These are phyloP conservation scores for Capsicum pubescens DNA, from an alignment of 257 asterid genomes.

Conservation along the genomic window DNA sequence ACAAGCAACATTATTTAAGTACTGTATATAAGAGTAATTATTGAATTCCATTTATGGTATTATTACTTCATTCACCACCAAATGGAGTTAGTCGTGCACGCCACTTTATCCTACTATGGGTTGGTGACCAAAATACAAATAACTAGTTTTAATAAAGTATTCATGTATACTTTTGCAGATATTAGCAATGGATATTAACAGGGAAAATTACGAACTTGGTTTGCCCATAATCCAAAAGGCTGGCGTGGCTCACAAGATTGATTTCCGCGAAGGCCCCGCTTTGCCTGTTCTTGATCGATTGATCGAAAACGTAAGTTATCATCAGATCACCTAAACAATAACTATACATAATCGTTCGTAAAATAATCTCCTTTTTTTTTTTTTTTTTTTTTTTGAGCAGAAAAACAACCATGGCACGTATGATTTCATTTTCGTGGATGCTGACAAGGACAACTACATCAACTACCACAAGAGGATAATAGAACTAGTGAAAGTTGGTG, in stretches of 20 bases:
- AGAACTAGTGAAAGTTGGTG: constrained; percentile 80
- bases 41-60: neutral
- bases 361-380: no score
- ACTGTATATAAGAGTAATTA: no score
- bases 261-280: constrained; percentile 82
- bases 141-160: no score
- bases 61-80: neutral
- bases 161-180: constrained; percentile 50
- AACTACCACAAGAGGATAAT: constrained; percentile 83
- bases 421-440: constrained; percentile 88
- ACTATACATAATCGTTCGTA: neutral
- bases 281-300: constrained; percentile 70
- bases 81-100: neutral
- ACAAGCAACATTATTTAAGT: neutral
- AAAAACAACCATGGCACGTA: constrained; percentile 58
- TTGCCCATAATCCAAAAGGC: constrained; percentile 76
- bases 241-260: constrained; percentile 87
- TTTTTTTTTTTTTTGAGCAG: constrained; percentile 24
- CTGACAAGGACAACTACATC: constrained; percentile 84
- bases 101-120: neutral
- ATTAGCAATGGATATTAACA: constrained; percentile 89
- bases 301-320: constrained; percentile 53
- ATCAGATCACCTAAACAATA: neutral
- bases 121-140: neutral
- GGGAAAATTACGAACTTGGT: constrained; percentile 75